Evolutionary conservation across 768 basidiomycete species (phyloP), one percentile per base, ranked within the genome.

Genomic region (Arthromyces matolae): DNA sequence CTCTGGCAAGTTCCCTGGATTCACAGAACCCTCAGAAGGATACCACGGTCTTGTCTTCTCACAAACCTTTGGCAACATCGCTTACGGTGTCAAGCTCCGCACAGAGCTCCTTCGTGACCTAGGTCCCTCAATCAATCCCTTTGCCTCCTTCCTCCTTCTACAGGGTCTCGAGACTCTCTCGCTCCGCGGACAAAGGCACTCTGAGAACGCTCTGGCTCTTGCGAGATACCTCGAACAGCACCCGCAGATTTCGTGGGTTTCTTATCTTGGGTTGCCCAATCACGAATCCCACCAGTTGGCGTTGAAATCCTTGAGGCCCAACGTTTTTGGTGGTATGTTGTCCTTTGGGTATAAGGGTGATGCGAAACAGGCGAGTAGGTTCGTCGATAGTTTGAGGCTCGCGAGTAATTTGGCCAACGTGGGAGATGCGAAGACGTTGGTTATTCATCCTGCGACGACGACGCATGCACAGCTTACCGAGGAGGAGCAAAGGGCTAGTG

Each of bases 111-210:
- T 86, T 36, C 81, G 87, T 12, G 87, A 89, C 53, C 57, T 88
- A 16, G 87, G 86, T 18, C 75, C 84, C 8, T 59, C 70, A 8
- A 53, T 88, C 57, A 88, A 85, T 65, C 84, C 88, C 19, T 86
- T 89, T 61, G 81, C 66, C 8, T 83, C 83, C 1, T 89, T 89
- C 71, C 73, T 88, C 35, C 75, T 89, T 13, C 67, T 90, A n/a
- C 84, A 86, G 56, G 88, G 88, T 37, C 71, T 89, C 24, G 88
- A 90, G 69, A 90, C 87, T 4, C 78, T 89, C 48, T 80, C 78
- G 51, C 66, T 90, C 45, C 77, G 88, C 9, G 81, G 74, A 10
- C 77, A 90, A 66, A 64, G 89, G 41, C 89, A 91, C 63, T 76
- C 73, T 46, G 76, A 84, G 38, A 90, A 91, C 53, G 82, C 86